phyloP scores from a whole-genome alignment of 345 rosid genomes.

The Bretschneidera sinensis region DNA sequence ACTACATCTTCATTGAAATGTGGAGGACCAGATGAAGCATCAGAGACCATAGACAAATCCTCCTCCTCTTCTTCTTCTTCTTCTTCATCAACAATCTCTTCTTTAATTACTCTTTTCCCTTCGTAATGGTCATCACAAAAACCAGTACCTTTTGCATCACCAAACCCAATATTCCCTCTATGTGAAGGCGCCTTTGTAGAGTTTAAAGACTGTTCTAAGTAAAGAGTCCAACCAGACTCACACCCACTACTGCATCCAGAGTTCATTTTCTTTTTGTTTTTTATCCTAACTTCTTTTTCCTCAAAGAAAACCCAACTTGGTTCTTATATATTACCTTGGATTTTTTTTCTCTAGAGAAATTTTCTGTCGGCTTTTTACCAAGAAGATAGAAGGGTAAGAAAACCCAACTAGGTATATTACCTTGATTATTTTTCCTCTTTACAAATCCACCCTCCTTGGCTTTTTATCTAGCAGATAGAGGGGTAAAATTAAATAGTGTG shows the following conservation, averaged over 20 bases:
- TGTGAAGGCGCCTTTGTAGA: conserved; percentile 28
- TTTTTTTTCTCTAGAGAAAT: background rate
- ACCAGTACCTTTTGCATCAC: conserved; percentile 12
- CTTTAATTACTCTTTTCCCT: conserved; percentile 15
- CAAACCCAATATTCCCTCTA: conserved; percentile 18
- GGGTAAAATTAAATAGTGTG: too few relatives aligned
- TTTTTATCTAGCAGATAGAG: too few relatives aligned
- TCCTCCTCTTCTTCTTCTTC: conserved; percentile 51
- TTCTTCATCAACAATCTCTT: conserved; percentile 21
- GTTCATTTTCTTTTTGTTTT: conserved; percentile 38
- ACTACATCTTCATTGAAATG: conserved; percentile 45
- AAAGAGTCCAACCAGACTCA: conserved; percentile 98
- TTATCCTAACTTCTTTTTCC: background rate
- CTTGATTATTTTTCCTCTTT: too few relatives aligned
- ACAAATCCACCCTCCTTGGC: too few relatives aligned
- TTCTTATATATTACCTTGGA: background rate
- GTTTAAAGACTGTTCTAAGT: conserved; percentile 66
- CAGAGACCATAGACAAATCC: conserved; percentile 90
- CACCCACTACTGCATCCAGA: conserved; percentile 79
- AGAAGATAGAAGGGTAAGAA: conserved; percentile 7
- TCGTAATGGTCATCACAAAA: conserved; percentile 4
- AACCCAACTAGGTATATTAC: background rate
- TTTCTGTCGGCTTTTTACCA: conserved; percentile 6
- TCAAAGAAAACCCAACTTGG: conserved; percentile 1
- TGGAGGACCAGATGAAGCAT: conserved; percentile 98